Percentiles rank a stretch among this genome's conserved stretches.
Conservation (phyloP, 768 basidiomycete genomes). For the Leccinum rimulosum region DNA sequence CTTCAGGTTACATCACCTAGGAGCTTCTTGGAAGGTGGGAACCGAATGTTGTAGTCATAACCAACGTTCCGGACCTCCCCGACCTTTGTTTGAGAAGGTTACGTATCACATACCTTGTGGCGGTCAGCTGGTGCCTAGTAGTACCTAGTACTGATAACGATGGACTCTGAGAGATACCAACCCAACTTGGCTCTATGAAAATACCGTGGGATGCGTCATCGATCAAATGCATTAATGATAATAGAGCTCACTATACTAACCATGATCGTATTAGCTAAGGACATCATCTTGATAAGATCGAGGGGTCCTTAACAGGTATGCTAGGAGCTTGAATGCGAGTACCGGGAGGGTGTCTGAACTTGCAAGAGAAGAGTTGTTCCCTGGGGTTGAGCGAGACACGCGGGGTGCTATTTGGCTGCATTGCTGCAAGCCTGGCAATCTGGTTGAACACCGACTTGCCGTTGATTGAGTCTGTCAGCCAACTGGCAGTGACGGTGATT, state of each 20-base stretch:
- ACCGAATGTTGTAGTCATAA: background rate
- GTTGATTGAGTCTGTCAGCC: too few species aligned
- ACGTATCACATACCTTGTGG: constrained; percentile 13
- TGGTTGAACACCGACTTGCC: background rate
- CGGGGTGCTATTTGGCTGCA: background rate
- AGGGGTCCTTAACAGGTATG: background rate
- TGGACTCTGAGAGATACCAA: background rate
- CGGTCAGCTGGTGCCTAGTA: background rate
- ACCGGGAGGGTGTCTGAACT: background rate
- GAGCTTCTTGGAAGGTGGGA: constrained; percentile 6
- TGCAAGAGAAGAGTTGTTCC: background rate
- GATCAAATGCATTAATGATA: background rate
- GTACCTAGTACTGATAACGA: background rate
- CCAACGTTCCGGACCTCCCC: background rate
- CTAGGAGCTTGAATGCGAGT: background rate
- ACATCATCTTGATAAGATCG: background rate
- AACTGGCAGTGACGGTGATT: background rate
- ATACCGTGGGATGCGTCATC: background rate
- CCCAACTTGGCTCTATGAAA: background rate
- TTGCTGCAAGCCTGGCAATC: background rate
- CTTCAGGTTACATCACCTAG: background rate
- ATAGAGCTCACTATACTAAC: background rate
- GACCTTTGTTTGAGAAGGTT: background rate
- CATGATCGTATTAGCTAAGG: background rate
- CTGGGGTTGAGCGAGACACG: background rate